Evolutionary conservation across 1,139 yeast species (phyloP), one percentile per base, ranked within the genome.

Genomic region (Suhomyces atakaporum): DNA sequence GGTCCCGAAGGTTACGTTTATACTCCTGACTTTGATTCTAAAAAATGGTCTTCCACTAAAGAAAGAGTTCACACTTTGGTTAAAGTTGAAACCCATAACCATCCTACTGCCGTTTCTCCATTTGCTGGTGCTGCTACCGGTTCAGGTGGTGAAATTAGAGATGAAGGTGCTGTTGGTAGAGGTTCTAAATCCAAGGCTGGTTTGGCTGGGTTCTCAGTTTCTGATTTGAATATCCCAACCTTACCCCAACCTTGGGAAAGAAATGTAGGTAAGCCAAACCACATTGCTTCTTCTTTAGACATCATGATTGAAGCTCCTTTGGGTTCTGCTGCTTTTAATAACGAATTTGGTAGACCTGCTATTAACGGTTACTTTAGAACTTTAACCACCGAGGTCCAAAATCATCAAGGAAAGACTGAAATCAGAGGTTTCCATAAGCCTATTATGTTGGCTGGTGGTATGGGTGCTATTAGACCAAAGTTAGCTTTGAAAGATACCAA

Each of bases 111-210:
- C 0, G 97, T 94, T 9, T 90, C 97, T 19, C 99, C 99, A 23
- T 94, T 87, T 66, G 92, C 98, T 4, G 99, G 99, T 64, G 99
- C 99, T 25, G 96, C 99, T 25, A 94, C 99, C 13, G 99, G 99
- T 47, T 90, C 98, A 14, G 99, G 99, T 62, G 99, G 99, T 69
- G 99, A 94, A 67, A 94, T 94, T 54, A 86, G 99, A 75, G 99
- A 94, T 63, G 99, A 94, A 69, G 98, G 97, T 66, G 98, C 99
- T 19, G 96, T 92, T 14, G 99, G 99, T 46, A 80, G 97, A 62
- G 99, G 99, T 35, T 92, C 98, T 16, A 87, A 88, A 63, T 81
- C 97, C 28, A 92, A 92, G 66, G 96, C 97, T 54, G 99, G 99
- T 38, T 74, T 94, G 47, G 75, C 95, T 36, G 99, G 99, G 5